Percentiles rank a stretch among this genome's conserved stretches.
Conservation (phyloP, 352 stramenopile species). For the Phytopythium helicoides region DNA sequence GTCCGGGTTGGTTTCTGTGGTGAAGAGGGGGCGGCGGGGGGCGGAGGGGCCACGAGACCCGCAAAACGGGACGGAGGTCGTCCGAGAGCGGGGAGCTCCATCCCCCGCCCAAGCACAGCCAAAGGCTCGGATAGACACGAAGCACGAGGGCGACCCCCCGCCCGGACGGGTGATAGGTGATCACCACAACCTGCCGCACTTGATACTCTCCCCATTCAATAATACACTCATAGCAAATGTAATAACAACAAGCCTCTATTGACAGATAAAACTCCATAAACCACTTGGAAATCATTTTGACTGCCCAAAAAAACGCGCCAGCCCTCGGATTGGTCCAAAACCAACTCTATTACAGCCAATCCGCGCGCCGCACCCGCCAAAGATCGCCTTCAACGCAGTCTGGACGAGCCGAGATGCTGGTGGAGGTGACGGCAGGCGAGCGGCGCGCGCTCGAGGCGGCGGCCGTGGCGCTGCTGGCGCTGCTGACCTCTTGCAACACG, state of each 20-base stretch:
- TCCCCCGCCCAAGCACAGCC: not conserved
- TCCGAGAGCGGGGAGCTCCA: rapidly evolving
- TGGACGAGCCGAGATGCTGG: conserved; percentile 18
- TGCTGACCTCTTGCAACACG: conserved; percentile 53
- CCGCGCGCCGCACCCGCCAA: not conserved
- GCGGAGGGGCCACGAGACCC: conserved; percentile 1
- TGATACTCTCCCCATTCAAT: not conserved
- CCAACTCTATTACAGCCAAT: not conserved
- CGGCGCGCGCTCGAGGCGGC: conserved; percentile 1
- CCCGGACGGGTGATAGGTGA: conserved; percentile 8
- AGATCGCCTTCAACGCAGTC: not conserved
- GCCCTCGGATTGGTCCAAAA: not conserved
- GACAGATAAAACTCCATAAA: not conserved
- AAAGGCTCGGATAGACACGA: conserved; percentile 18
- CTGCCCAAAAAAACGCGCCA: conserved; percentile 8
- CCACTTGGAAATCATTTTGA: no score
- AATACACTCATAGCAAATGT: not conserved
- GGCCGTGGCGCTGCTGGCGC: conserved; percentile 28
- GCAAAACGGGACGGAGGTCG: conserved; percentile 5
- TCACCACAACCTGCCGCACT: not conserved
- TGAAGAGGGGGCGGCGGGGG: not conserved
- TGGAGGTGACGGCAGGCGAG: conserved; percentile 17
- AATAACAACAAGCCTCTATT: conserved; percentile 3
- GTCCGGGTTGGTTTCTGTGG: conserved; percentile 10
- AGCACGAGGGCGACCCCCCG: conserved; percentile 20